phyloP scores from a whole-genome alignment of 306 rosid genomes.

The Acacia confusa region DNA sequence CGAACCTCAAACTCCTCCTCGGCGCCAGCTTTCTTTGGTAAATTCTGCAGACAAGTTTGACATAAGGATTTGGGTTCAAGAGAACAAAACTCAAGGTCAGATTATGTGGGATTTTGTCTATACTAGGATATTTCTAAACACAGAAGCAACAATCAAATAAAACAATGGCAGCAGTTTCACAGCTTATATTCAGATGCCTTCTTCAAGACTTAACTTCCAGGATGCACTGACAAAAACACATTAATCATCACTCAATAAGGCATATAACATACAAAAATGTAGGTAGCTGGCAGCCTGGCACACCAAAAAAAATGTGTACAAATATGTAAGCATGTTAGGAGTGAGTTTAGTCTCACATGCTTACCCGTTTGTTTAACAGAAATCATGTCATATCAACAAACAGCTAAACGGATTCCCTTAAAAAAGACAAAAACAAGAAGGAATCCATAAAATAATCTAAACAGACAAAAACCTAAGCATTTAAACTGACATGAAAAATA shows the following conservation, averaged over 20 bases:
- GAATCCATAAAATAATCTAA: background rate
- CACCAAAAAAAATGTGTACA: background rate
- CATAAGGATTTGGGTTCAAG: constrained; percentile 10
- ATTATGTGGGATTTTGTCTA: background rate
- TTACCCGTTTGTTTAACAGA: background rate
- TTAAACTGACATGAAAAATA: background rate
- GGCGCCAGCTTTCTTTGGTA: constrained; percentile 27
- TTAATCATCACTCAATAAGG: background rate
- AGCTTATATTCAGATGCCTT: background rate
- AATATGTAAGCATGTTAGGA: background rate
- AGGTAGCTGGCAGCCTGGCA: background rate
- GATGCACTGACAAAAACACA: background rate
- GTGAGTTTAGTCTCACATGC: background rate
- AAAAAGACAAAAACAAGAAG: background rate
- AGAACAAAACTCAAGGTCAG: constrained; percentile 17
- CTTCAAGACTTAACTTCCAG: background rate
- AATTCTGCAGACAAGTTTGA: constrained; percentile 49
- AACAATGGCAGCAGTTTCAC: background rate
- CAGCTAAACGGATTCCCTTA: background rate
- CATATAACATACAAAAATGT: background rate
- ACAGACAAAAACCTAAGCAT: background rate
- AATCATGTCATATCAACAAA: background rate
- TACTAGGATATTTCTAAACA: background rate
- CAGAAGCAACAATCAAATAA: background rate
- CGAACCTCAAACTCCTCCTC: background rate